phyloP scores from a whole-genome alignment of 306 rosid genomes.

The Prunus davidiana region DNA sequence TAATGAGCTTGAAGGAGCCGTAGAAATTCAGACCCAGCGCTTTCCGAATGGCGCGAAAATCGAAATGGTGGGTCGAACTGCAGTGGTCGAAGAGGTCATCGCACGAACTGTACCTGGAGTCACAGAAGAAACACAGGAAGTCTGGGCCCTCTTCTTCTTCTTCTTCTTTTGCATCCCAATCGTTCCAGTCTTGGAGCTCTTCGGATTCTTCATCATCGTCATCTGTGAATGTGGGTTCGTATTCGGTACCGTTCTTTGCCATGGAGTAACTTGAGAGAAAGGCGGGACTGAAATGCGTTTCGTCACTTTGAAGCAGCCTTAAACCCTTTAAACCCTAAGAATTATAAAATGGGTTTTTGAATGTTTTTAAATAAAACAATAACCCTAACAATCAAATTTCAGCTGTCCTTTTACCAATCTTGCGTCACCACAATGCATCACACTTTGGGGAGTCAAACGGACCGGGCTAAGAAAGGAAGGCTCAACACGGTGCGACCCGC shows the following conservation, averaged over 20 bases:
- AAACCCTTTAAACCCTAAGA: slow-evolving; percentile 15
- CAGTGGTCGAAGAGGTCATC: slow-evolving; percentile 62
- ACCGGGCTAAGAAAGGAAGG: too few species aligned
- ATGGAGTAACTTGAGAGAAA: neutral
- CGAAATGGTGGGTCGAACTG: slow-evolving; percentile 52
- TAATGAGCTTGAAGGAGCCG: slow-evolving; percentile 72
- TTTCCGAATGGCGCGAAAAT: slow-evolving; percentile 42
- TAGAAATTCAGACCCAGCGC: slow-evolving; percentile 63
- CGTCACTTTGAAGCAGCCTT: neutral
- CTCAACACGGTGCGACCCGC: too few species aligned
- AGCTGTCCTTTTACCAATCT: too few species aligned
- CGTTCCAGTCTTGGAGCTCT: slow-evolving; percentile 46
- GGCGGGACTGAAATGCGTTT: neutral
- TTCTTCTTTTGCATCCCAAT: slow-evolving; percentile 57
- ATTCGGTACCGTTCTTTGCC: slow-evolving; percentile 5
- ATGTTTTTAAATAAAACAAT: too few species aligned
- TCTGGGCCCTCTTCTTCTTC: slow-evolving; percentile 31
- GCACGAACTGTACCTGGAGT: slow-evolving; percentile 37
- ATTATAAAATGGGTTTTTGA: neutral
- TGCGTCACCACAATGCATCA: too few species aligned
- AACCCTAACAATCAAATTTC: too few species aligned
- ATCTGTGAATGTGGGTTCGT: slow-evolving; percentile 4
- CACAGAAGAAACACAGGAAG: slow-evolving; percentile 71
- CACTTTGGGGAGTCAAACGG: too few species aligned
- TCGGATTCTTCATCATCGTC: slow-evolving; percentile 30